Conservation (phyloP, 441 rosid species). For the Brassica balearica region DNA sequence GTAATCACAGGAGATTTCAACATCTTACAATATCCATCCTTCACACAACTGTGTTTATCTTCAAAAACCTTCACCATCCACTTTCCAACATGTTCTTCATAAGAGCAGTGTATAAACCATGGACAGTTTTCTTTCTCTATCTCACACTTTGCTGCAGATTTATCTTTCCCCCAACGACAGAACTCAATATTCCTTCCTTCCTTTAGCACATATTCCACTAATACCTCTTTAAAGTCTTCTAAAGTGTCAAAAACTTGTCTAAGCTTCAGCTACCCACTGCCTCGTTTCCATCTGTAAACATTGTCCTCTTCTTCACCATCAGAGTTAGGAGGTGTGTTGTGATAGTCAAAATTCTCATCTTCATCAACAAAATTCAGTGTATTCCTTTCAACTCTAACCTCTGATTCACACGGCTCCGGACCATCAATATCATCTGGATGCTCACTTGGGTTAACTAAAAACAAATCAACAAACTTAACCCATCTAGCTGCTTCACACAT, state of each 20-base stretch:
- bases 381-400: not conserved
- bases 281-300: not conserved
- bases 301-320: not conserved
- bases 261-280: not conserved
- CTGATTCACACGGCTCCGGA: not conserved
- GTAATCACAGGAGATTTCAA: not conserved
- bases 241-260: not conserved
- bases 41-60: not conserved
- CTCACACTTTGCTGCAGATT: not conserved
- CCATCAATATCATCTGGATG: not conserved
- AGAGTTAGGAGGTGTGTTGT: not conserved
- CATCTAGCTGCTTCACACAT: not conserved
- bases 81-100: not conserved
- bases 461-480: not conserved
- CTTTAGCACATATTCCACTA: not conserved
- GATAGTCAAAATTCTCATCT: not conserved
- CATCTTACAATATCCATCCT: not conserved
- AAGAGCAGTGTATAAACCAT: not conserved
- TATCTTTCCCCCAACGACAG: not conserved
- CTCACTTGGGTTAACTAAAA: not conserved
- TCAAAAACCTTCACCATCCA: slow-evolving; percentile 2
- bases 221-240: not conserved
- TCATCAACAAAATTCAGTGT: not conserved
- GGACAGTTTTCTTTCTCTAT: not conserved
- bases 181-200: not conserved